Base-by-base conservation (phyloP, 1,284 basidiomycete species). In the Leccinum variabile region DNA sequence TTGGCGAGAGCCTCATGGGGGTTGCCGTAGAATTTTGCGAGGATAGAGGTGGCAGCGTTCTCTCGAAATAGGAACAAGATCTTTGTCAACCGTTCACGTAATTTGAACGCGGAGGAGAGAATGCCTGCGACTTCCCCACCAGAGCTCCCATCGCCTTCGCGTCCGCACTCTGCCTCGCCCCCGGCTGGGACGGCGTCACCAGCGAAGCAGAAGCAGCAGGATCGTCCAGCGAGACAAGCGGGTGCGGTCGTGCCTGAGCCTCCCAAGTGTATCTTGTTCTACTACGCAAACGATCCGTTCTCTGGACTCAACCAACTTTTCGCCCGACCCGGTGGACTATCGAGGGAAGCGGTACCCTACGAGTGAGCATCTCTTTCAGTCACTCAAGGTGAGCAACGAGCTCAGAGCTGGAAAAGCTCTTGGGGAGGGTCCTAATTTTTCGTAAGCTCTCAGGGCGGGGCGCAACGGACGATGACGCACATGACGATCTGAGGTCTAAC, bases 241-340 rank as follows among this genome's bases (percentile, higher is more conserved):
- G n/a, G 41, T 11, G 28, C 28, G 28, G 30, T 25, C 3, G 49
- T 14, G 25, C 59, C 54, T 55, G 54, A 60, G 13, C 56, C 39
- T 33, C 63, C 70, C 49, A 63, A 68, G 53, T 72, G 70, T 10
- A 75, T 74, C 28, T 62, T 76, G 46, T 74, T 74, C 65, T 74
- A 74, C 61, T 71, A 74, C 30, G 71, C 64, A 33, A 60, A 74
- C 7, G 73, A 75, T 60, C 77, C 77, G 10, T 67, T 75, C 65
- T 74, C 78, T 56, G 72, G 75, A 32, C 79, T 79, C 62, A 77
- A 77, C 78, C 64, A 80, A 80, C 63, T 79, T 80, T 64, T 80
- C 79, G 5, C 64, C 72, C 6, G 78, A 79, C 60, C 64, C 75
- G 2, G 71, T 79, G 52, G 69, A 69, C 32, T 79, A 78, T 65